phyloP scores from a whole-genome alignment of 768 basidiomycete species.

The Royoungia palumana region DNA sequence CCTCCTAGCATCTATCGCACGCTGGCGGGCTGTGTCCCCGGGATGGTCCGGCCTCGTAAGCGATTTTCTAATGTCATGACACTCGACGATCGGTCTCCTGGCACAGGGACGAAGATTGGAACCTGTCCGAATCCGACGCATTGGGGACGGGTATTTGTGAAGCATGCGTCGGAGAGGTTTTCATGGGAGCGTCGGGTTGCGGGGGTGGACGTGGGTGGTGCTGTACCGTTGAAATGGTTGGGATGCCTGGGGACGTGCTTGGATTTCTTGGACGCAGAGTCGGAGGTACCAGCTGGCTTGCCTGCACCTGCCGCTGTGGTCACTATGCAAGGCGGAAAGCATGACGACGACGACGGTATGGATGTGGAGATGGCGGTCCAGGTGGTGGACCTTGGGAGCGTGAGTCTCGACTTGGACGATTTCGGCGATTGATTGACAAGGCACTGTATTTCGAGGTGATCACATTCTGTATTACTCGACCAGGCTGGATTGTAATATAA shows the following conservation, averaged over 20 bases:
- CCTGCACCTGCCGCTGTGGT: background rate
- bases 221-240: conserved; percentile 62
- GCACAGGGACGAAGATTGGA: conserved; percentile 44
- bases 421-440: conserved; percentile 23
- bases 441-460: background rate
- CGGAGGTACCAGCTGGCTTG: background rate
- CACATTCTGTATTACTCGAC: background rate
- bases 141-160: conserved; percentile 44
- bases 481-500: conserved; percentile 8
- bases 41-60: conserved; percentile 24
- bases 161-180: conserved; percentile 56
- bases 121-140: conserved; percentile 46
- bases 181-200: conserved; percentile 62
- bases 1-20: conserved; percentile 26
- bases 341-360: conserved; percentile 2
- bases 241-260: conserved; percentile 66
- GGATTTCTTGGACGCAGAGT: conserved; percentile 45
- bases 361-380: conserved; percentile 20
- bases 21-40: conserved; percentile 29
- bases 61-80: conserved; percentile 13
- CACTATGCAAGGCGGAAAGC: background rate
- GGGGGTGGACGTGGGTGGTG: conserved; percentile 48
- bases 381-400: conserved; percentile 16
- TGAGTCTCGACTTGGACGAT: conserved; percentile 22
- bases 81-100: conserved; percentile 1